Evolutionary conservation across 805 yeast species (phyloP), one percentile per base, ranked within the genome.

Genomic region (Metschnikowia picachoensis): DNA sequence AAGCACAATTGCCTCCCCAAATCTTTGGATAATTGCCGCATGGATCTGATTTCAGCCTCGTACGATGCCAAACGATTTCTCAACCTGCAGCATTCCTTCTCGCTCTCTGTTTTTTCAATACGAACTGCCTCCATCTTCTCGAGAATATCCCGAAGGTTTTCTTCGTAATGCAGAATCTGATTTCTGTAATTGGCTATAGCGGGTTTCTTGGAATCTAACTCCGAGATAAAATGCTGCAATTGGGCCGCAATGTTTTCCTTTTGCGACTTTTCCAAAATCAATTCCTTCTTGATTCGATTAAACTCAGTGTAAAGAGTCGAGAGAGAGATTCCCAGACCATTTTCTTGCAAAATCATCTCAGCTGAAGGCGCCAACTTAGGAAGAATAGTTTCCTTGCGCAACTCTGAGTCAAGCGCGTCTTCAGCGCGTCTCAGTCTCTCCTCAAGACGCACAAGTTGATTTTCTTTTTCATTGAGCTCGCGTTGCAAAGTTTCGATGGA

Each of bases 1-100:
- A 74, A 76, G 54, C 87, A 88, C n/a, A 94, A 77, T 61, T 92
- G 98, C 36, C 82, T 80, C 7, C 95, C 87, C 34, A 92, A 68
- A 58, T 92, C 97, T 28, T 74, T 67, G 36, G 84, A 77, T 52
- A 84, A 81, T 46, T 76, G 78, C 37, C 76, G 73, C 51, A 85
- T 61, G 5, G 77, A 67, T 13, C 61, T 65, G 12, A 76, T 59
- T 53, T 80, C 84, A 25, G 68, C 61, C 51, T 74, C 74, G 36
- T 68, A 62, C 44, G 79, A 85, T 11, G 64, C 59, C 39, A 65
- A 44, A 47, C 65, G 56, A 16, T 65, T 43, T 48, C 67, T 58
- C 47, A 64, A 51, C 20, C 74, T 49, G 17, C 69, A 63, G 27
- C 66, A 65, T 35, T 62, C 75, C 60, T 57, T 69, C 56, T 72